These are phyloP conservation scores for Coemansia sp. DNA, from an alignment of 192 early-diverging fungal genomes.

Conservation along the genomic window DNA sequence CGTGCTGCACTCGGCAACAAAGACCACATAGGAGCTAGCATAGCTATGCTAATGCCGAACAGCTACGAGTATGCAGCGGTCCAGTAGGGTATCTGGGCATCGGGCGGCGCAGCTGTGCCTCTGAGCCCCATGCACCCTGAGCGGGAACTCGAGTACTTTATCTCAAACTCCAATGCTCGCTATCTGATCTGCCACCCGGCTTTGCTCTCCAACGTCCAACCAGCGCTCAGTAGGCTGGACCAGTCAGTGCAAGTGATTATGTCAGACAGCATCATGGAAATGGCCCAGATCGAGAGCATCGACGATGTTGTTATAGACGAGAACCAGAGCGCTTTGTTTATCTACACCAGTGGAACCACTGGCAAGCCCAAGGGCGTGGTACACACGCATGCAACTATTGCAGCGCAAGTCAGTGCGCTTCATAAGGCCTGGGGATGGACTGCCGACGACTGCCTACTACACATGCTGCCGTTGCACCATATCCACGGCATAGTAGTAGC, in stretches of 20 bases:
- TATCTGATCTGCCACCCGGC: constrained; percentile 61
- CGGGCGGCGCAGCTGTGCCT: constrained; percentile 80
- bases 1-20: constrained; percentile 24
- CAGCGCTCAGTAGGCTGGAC: constrained; percentile 40
- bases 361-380: constrained; percentile 84
- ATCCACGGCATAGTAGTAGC: constrained; percentile 70
- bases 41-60: constrained; percentile 55
- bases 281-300: background rate
- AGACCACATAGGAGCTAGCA: constrained; percentile 35
- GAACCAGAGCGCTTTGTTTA: constrained; percentile 63
- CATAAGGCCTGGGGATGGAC: constrained; percentile 72
- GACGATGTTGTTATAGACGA: constrained; percentile 34
- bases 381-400: constrained; percentile 64
- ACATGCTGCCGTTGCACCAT: constrained; percentile 84
- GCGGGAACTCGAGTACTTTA: constrained; percentile 73
- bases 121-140: constrained; percentile 68
- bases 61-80: constrained; percentile 66
- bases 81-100: constrained; percentile 76
- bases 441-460: constrained; percentile 65
- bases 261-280: constrained; percentile 20
- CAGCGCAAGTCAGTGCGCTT: constrained; percentile 66
- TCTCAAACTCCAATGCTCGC: constrained; percentile 65
- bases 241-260: constrained; percentile 14
- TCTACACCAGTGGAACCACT: constrained; percentile 76
- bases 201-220: constrained; percentile 22